Percentiles rank a stretch among this genome's conserved stretches.
phyloP scores from a whole-genome alignment of 176 grass and related monocot species.

The Tillandsia leiboldiana region DNA sequence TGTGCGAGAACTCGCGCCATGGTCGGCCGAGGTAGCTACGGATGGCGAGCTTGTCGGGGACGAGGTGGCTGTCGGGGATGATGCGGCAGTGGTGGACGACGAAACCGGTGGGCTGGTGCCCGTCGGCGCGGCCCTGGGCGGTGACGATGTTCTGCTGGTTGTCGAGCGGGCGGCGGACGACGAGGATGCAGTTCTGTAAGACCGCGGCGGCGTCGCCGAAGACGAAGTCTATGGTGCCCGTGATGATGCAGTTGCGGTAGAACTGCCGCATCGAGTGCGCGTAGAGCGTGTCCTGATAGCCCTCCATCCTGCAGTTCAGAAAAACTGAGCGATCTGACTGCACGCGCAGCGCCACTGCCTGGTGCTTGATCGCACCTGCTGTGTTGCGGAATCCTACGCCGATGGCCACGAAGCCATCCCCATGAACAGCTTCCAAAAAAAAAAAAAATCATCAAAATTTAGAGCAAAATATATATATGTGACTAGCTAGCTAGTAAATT shows the following conservation, averaged over 20 bases:
- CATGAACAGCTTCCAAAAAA: conserved; percentile 31
- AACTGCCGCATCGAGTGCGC: conserved; percentile 75
- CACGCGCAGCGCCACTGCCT: conserved; percentile 77
- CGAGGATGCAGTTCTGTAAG: conserved; percentile 83
- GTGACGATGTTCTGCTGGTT: conserved; percentile 87
- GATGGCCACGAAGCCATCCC: conserved; percentile 72
- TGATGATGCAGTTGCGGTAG: conserved; percentile 78
- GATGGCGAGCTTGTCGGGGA: conserved; percentile 23
- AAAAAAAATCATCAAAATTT: too few relatives aligned
- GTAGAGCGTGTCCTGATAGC: conserved; percentile 91
- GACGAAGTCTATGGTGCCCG: conserved; percentile 82
- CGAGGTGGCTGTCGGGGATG: conserved; percentile 31
- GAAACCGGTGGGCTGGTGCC: conserved; percentile 70
- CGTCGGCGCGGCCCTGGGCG: conserved; percentile 64
- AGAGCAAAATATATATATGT: not conserved
- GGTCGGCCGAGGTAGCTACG: conserved; percentile 56
- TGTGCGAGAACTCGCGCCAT: conserved; percentile 63
- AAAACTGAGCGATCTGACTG: conserved; percentile 70
- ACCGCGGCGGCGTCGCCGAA: conserved; percentile 81
- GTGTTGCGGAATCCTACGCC: conserved; percentile 86
- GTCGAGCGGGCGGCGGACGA: conserved; percentile 53
- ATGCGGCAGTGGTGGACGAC: conserved; percentile 80
- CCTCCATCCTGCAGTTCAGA: conserved; percentile 84
- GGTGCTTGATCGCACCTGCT: conserved; percentile 64
- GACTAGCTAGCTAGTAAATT: too few relatives aligned